Percentiles rank a stretch among this genome's conserved stretches.
Conservation (phyloP, 2,329 filamentous ascomycete species). For the Colletotrichum camelliae region DNA sequence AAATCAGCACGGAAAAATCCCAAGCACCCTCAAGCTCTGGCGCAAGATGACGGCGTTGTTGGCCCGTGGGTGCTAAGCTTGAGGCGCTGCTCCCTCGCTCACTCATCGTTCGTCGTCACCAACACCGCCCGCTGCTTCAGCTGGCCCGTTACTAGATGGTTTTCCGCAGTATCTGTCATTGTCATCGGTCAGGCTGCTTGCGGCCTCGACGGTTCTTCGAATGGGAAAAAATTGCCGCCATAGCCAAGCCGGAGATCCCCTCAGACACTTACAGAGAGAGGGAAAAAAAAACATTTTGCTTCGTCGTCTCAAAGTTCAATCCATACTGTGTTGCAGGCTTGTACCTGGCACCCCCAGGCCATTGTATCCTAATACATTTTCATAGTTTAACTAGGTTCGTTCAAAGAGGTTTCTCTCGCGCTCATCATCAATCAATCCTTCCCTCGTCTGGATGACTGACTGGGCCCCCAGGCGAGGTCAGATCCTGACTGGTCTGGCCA, state of each 20-base stretch:
- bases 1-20: background rate
- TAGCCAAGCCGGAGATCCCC: background rate
- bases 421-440: conserved; percentile 11
- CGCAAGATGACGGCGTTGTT: background rate
- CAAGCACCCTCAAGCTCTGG: background rate
- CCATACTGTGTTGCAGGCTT: background rate
- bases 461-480: background rate
- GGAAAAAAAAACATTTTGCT: background rate
- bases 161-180: background rate
- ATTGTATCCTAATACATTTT: conserved; percentile 16
- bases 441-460: background rate
- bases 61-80: background rate
- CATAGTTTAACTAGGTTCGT: background rate
- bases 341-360: background rate
- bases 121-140: background rate
- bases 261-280: background rate
- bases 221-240: background rate
- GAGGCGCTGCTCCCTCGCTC: background rate
- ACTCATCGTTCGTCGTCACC: background rate
- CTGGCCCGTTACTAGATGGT: background rate
- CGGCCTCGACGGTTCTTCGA: background rate
- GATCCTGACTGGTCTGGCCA: conserved; percentile 8
- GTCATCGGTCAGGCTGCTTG: background rate
- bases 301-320: background rate
- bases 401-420: background rate